Evolutionary conservation across 768 basidiomycete species (phyloP).

Genomic region (Tricholomella constricta): DNA sequence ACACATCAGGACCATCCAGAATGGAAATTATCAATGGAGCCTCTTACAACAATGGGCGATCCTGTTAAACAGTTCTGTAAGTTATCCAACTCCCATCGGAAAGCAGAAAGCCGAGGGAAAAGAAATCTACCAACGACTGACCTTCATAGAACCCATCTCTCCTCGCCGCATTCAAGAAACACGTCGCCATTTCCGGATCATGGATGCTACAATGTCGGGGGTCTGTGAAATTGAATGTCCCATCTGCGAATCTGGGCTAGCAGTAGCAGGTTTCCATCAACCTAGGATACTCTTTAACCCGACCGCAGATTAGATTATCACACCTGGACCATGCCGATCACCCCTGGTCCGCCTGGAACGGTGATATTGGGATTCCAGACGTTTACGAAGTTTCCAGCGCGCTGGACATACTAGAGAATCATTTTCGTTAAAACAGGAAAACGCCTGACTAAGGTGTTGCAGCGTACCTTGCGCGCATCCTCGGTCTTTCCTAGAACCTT

Average conservation of each 20-base stretch:
- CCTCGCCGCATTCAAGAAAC: conserved; percentile 57
- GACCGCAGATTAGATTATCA: too few species aligned
- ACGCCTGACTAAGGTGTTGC: too few species aligned
- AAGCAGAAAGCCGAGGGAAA: too few species aligned
- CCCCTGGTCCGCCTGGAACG: conserved; percentile 47
- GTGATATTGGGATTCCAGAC: conserved; percentile 61
- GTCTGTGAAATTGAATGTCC: conserved; percentile 65
- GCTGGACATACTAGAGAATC: conserved; percentile 48
- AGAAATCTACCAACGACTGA: not conserved
- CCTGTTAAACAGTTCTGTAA: conserved; percentile 21
- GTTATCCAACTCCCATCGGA: too few species aligned
- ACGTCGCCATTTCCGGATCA: conserved; percentile 57
- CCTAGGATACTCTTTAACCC: too few species aligned
- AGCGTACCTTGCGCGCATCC: conserved; percentile 54
- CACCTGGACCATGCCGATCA: conserved; percentile 68
- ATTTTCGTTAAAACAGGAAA: too few species aligned
- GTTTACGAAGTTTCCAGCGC: conserved; percentile 60
- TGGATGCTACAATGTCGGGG: conserved; percentile 68
- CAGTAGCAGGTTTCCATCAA: too few species aligned
- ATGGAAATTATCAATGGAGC: not conserved
- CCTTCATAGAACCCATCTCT: not conserved
- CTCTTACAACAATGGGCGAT: conserved; percentile 57
- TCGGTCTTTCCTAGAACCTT: conserved; percentile 49
- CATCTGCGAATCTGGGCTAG: conserved; percentile 56
- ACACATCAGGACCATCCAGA: not conserved